Evolutionary conservation across 2,329 filamentous ascomycete species (phyloP).

Genomic region (Neofusicoccum ribis): DNA sequence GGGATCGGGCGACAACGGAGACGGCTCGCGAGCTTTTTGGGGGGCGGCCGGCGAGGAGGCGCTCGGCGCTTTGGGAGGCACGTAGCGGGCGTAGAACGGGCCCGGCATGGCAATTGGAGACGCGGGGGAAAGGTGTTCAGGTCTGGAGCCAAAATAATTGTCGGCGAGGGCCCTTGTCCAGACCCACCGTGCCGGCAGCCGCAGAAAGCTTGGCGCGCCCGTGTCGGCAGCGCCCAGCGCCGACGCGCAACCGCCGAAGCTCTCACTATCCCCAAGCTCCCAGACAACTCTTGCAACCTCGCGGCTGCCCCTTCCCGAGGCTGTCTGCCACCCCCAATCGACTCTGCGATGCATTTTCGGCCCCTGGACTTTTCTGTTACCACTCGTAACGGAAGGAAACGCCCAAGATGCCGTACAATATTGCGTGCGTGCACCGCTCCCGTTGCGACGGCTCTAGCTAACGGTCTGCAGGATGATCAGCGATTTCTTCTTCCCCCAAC

Average conservation of each 20-base stretch:
- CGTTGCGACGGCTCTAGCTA: conserved; percentile 22
- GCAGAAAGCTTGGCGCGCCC: conserved; percentile 9
- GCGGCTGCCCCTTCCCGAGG: background rate
- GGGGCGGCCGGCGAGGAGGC: conserved; percentile 12
- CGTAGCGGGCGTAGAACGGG: conserved; percentile 49
- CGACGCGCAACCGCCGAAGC: background rate
- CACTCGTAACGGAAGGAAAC: conserved; percentile 13
- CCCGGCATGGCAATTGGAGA: conserved; percentile 44
- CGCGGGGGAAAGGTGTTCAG: background rate
- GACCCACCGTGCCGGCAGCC: background rate
- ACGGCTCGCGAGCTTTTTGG: conserved; percentile 21
- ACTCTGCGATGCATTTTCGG: conserved; percentile 26
- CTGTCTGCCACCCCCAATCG: background rate
- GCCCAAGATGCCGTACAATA: conserved; percentile 65
- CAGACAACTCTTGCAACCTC: background rate
- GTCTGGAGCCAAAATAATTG: conserved; percentile 8
- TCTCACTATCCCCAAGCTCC: conserved; percentile 1
- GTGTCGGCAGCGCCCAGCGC: background rate
- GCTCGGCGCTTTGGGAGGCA: conserved; percentile 38
- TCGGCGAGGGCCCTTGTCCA: conserved; percentile 16
- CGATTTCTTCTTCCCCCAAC: conserved; percentile 99
- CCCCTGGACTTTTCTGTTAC: conserved; percentile 16
- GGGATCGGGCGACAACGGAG: conserved; percentile 1
- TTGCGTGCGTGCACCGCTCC: conserved; percentile 54
- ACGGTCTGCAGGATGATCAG: conserved; percentile 75